Percentiles rank a stretch among this genome's conserved stretches.
Evolutionary conservation across 2,329 filamentous ascomycete genomes (phyloP).

Genomic region (Clonostachys byssicola): DNA sequence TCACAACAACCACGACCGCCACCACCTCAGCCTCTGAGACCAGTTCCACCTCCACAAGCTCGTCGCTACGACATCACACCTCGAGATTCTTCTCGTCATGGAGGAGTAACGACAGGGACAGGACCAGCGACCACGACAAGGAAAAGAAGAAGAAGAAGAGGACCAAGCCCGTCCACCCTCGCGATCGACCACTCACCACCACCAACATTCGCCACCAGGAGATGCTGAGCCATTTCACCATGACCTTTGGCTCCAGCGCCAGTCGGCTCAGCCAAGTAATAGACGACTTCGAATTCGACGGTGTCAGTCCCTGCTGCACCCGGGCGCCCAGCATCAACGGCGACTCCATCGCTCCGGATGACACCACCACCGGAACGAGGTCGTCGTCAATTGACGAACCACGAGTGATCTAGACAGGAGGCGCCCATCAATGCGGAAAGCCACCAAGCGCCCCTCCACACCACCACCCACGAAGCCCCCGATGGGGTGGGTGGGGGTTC

Average conservation of each 20-base stretch:
- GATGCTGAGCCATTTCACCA: slow-evolving; percentile 38
- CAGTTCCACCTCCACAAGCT: slow-evolving; percentile 5
- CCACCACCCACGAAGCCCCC: no score
- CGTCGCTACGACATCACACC: slow-evolving; percentile 20
- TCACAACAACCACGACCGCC: slow-evolving; percentile 12
- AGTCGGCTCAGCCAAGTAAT: slow-evolving; percentile 4
- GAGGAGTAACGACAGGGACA: slow-evolving; percentile 12
- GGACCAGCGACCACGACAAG: slow-evolving; percentile 7
- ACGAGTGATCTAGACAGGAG: neutral
- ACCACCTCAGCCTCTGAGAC: neutral
- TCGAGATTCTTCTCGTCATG: slow-evolving; percentile 22
- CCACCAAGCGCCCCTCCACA: no score
- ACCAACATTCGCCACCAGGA: slow-evolving; percentile 42
- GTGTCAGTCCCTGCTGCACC: slow-evolving; percentile 40
- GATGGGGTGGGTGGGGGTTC: no score
- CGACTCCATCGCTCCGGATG: slow-evolving; percentile 1
- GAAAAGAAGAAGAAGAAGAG: slow-evolving; percentile 18
- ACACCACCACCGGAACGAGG: neutral
- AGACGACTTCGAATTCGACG: slow-evolving; percentile 17
- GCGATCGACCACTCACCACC: slow-evolving; percentile 37
- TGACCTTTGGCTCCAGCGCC: slow-evolving; percentile 35
- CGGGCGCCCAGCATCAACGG: slow-evolving; percentile 27
- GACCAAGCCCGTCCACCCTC: slow-evolving; percentile 27
- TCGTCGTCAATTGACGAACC: neutral
- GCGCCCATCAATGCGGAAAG: no score